Evolutionary conservation across 176 grass and related monocot genomes (phyloP), one percentile per base, ranked within the genome.

Genomic region (Bonia amplexicaulis): DNA sequence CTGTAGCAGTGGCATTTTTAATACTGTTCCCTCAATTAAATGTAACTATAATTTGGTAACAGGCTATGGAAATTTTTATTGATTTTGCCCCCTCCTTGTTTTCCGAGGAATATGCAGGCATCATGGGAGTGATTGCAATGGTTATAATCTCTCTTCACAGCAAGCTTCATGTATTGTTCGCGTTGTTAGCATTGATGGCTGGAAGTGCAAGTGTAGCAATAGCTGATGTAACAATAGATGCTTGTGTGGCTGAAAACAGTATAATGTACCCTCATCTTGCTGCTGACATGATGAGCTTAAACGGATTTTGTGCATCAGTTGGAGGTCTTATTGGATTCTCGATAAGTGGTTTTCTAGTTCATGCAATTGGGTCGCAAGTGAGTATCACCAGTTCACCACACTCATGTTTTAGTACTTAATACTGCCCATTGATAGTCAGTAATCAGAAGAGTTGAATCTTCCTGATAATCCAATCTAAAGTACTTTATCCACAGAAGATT

Each of bases 251-350:
- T 16, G 81, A 97, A 82, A 97, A 92, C 77, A 97, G 92, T 71
- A 89, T 81, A 39, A 76, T 55, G 44, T 76, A 86, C 44, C 92
- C 94, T 69, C 71, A 88, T 79, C 92, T 97, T 47, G 90, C 90
- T 71, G 71, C 94, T 71, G 92, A 97, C 27, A 94, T 94, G 90
- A 93, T 94, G 73, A 97, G 86, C 92, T 87, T 97, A 72, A 90
- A 85, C 84, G 90, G 86, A 74, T 91, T 97, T 7, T 91, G 92
- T 92, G 46, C 88, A 22, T 94, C 94, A 78, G 77, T 94, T 55
- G 94, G 94, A 73, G 85, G 92, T 27, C 94, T 97, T 85, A 80
- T 97, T 85, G 94, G 94, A 70, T 97, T 92, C 48, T 94, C 94
- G 20, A 90, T 91, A 73, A 97, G 94, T 80, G 94, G 94, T 22